Percentiles rank a stretch among this genome's conserved stretches.
Conservation (phyloP, 2,329 filamentous ascomycete genomes). For the Alternaria triticina region DNA sequence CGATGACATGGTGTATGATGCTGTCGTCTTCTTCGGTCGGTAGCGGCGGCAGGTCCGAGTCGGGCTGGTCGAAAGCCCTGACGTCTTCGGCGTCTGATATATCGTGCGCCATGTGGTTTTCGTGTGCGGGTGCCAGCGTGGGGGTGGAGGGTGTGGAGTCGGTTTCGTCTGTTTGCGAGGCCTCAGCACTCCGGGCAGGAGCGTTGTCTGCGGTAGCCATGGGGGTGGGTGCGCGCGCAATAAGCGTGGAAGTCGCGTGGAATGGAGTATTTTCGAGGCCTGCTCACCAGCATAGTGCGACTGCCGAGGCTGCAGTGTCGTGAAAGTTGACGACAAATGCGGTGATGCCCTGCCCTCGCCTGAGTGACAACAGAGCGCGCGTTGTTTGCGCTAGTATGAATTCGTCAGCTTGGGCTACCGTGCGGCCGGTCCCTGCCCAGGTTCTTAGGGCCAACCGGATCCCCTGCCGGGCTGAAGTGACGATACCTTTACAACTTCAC, state of each 20-base stretch:
- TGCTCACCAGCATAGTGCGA: constrained; percentile 34
- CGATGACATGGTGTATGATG: constrained; percentile 43
- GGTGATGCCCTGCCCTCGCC: constrained; percentile 15
- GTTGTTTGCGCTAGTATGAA: constrained; percentile 15
- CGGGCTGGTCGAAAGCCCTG: constrained; percentile 41
- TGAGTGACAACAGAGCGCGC: constrained; percentile 24
- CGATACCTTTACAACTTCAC: neutral
- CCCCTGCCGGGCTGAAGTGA: neutral
- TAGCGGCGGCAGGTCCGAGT: constrained; percentile 50
- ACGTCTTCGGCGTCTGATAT: constrained; percentile 42
- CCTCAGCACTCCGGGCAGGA: constrained; percentile 32
- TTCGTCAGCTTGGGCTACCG: constrained; percentile 7
- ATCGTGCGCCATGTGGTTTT: constrained; percentile 34
- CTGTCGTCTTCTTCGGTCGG: constrained; percentile 50
- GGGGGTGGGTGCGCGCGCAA: constrained; percentile 22
- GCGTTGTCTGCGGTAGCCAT: constrained; percentile 32
- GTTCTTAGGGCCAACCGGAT: constrained; percentile 3
- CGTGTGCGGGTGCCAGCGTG: constrained; percentile 14
- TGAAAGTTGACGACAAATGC: constrained; percentile 12
- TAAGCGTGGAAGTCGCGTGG: constrained; percentile 27
- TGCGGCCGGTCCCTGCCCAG: constrained; percentile 1
- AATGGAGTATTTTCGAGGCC: constrained; percentile 3
- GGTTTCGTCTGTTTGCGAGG: constrained; percentile 29
- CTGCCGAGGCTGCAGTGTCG: constrained; percentile 15
- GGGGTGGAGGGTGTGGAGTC: constrained; percentile 25